phyloP scores from a whole-genome alignment of 1,139 yeast species.

The Hanseniaspora gamundiae region DNA sequence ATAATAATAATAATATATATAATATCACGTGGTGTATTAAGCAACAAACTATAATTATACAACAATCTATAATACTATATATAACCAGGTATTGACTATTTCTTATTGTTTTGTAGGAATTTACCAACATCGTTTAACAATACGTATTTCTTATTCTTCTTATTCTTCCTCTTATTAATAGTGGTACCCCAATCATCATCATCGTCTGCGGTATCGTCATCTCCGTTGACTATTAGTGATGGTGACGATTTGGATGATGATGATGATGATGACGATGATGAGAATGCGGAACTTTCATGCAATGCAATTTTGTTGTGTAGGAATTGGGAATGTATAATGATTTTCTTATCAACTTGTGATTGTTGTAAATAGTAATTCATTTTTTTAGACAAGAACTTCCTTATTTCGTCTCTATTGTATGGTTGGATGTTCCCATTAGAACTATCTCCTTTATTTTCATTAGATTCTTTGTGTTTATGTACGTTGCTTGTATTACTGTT shows the following conservation, averaged over 20 bases:
- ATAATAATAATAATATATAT: no score
- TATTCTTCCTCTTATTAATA: slow-evolving; percentile 15
- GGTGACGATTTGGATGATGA: slow-evolving; percentile 1
- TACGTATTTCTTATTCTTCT: slow-evolving; percentile 18
- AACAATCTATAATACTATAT: no score
- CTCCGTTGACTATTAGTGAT: slow-evolving; percentile 1
- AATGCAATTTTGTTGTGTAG: no score
- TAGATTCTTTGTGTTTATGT: background rate
- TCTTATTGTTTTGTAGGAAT: slow-evolving; percentile 10
- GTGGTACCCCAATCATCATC: slow-evolving; percentile 21
- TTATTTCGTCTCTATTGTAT: slow-evolving; percentile 20
- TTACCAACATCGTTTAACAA: slow-evolving; percentile 19
- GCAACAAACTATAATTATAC: no score
- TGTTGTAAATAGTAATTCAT: slow-evolving; percentile 11
- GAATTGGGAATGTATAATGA: slow-evolving; percentile 2
- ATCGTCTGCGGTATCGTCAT: background rate
- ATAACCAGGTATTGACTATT: no score
- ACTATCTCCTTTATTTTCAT: no score
- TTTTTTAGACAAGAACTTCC: slow-evolving; percentile 14
- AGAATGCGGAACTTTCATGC: no score
- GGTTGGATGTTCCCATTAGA: no score
- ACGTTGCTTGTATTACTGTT: background rate
- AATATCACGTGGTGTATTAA: no score
- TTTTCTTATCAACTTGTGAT: background rate
- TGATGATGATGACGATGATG: no score